phyloP scores from a whole-genome alignment of 352 stramenopile species.

The Pythium diclinum region DNA sequence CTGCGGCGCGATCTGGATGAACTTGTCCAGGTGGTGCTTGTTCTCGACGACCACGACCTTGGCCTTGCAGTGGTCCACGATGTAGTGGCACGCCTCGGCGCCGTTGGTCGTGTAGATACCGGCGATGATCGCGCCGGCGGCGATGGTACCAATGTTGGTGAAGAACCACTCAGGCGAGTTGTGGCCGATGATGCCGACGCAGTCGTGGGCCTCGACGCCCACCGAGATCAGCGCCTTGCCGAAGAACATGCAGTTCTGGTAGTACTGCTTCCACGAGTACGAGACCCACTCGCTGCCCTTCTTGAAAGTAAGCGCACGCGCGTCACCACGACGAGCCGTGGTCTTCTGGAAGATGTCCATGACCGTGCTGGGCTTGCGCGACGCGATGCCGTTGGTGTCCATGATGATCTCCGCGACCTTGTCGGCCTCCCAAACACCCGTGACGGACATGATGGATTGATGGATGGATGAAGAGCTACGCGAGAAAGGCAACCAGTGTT shows the following conservation, averaged over 20 bases:
- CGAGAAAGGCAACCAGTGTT: background rate
- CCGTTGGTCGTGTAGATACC: constrained; percentile 87
- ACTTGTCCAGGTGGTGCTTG: constrained; percentile 67
- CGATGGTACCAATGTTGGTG: constrained; percentile 72
- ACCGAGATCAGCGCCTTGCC: constrained; percentile 73
- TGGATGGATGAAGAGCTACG: background rate
- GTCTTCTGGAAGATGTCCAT: constrained; percentile 34
- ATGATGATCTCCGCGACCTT: constrained; percentile 31
- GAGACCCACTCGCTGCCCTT: constrained; percentile 45
- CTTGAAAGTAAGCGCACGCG: constrained; percentile 27
- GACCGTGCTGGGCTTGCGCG: constrained; percentile 31
- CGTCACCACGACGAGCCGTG: constrained; percentile 13
- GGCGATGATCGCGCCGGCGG: constrained; percentile 71
- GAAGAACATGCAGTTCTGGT: constrained; percentile 56
- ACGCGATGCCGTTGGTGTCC: constrained; percentile 29
- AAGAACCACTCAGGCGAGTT: constrained; percentile 88
- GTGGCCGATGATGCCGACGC: constrained; percentile 79
- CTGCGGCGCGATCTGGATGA: constrained; percentile 54
- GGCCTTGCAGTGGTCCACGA: constrained; percentile 74
- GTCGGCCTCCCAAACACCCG: constrained; percentile 29
- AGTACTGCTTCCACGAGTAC: constrained; percentile 78
- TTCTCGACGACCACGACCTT: constrained; percentile 79
- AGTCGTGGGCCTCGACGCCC: constrained; percentile 64
- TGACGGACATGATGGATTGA: constrained; percentile 2
- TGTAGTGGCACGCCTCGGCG: constrained; percentile 69